A percentile compares a stretch with the other conserved stretches of the same genome.
These are phyloP conservation scores for Juglanconis oblonga DNA, from an alignment of 2,329 filamentous ascomycete species.

Conservation along the genomic window DNA sequence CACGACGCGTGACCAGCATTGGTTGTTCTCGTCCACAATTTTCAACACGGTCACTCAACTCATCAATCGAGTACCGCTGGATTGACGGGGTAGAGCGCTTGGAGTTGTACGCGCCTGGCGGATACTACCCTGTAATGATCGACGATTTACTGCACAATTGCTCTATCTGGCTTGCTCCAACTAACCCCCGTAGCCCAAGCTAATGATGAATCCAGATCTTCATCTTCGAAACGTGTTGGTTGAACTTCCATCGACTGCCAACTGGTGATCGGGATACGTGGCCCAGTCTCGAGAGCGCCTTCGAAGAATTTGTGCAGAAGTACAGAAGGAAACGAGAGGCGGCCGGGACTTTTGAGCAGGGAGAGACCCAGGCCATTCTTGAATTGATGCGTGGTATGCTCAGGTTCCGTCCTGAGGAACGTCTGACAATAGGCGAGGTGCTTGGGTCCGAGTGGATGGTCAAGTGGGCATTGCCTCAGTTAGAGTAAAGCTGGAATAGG, in stretches of 20 bases:
- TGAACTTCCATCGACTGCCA: not conserved
- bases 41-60: not conserved
- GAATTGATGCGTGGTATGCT: conserved; percentile 32
- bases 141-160: not conserved
- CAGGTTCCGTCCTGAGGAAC: conserved; percentile 25
- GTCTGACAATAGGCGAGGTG: conserved; percentile 28
- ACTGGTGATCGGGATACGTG: conserved; percentile 19
- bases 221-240: conserved; percentile 4
- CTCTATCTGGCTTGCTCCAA: conserved; percentile 20
- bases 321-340: conserved; percentile 19
- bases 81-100: not conserved
- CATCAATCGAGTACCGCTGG: not conserved
- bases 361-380: conserved; percentile 17
- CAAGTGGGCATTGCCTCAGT: conserved; percentile 29
- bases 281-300: conserved; percentile 26
- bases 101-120: not conserved
- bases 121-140: not conserved
- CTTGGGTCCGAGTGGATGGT: conserved; percentile 32
- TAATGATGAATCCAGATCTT: not conserved
- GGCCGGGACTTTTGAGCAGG: not conserved
- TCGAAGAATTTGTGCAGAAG: conserved; percentile 25
- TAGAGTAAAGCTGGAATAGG: not conserved
- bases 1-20: not conserved
- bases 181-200: not conserved
- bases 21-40: not conserved